Base-by-base conservation (phyloP, 1,139 yeast genomes). In the Entelexis paramagnoliae region DNA sequence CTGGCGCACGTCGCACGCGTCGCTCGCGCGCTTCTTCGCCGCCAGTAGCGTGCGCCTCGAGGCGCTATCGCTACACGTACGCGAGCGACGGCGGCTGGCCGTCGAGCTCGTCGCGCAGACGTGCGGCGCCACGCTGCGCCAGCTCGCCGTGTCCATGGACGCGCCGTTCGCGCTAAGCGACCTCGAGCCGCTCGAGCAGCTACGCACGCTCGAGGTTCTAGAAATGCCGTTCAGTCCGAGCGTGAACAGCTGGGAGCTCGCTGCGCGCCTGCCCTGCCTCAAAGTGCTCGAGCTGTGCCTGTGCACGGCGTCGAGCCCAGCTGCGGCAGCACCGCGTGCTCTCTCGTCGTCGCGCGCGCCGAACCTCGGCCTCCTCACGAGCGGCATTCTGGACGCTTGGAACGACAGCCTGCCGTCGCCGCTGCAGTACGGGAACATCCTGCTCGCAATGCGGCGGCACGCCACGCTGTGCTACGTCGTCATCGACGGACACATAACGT, bases 351-450 rank as follows among this genome's bases (percentile, higher is more conserved):
- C 38, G 30, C 35, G 46, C 20, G 43, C 33, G 44, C 40, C 48
- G 20, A 50, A 49, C 39, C 43, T 49, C 43, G 59, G 59, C 5
- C 48, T 58, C 30, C 51, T 58, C 17, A 51, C 56, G 17, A 54
- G 54, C 40, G 59, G 60, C 3, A 44, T 58, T 22, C 46, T 55
- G 20, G 55, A 51, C 17, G 55, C 51, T 35, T 58, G 58, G 56
- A 51, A 56, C 46, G 58, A 56, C 45, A 42, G 35, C 19, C 35
- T 50, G 22, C 48, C 55, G 11, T 55, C 57, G n/a, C 59, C 60
- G 14, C 46, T 58, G 17, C 58, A 55, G 49, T 47, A 51, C 33
- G 52, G 49, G n/a, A 52, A 51, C 24, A 34, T 58, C n/a, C 28
- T 58, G n/a, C 49, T 46, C 7, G 50, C 55, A 3, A 30, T 51